Percentiles rank a stretch among this genome's conserved stretches.
Evolutionary conservation across 2,329 filamentous ascomycete genomes (phyloP).

Genomic region (Blastomyces emzantsi): DNA sequence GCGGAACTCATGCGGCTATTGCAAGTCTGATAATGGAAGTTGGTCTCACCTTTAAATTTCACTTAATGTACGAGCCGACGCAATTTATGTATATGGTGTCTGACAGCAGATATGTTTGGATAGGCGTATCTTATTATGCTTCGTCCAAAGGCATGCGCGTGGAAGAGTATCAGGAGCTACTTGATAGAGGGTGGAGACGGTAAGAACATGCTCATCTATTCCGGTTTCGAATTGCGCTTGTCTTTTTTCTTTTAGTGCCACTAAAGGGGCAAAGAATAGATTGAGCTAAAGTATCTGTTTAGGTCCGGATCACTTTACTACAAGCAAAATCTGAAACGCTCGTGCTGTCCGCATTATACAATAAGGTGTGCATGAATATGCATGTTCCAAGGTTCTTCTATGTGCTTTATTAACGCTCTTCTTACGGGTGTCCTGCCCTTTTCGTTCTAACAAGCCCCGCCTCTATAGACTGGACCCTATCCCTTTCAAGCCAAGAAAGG

Average conservation of each 20-base stretch:
- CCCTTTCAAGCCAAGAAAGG: constrained; percentile 36
- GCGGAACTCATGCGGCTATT: constrained; percentile 41
- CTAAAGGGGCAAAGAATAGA: background rate
- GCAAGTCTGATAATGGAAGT: constrained; percentile 40
- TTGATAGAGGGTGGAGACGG: constrained; percentile 44
- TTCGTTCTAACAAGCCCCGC: background rate
- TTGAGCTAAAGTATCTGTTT: constrained; percentile 12
- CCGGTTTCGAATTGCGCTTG: constrained; percentile 8
- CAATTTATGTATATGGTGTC: background rate
- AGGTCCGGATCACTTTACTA: constrained; percentile 44
- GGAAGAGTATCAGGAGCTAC: constrained; percentile 40
- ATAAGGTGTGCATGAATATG: constrained; percentile 29
- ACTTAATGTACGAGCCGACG: background rate
- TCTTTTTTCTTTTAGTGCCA: background rate
- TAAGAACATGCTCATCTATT: constrained; percentile 18
- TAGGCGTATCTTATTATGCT: constrained; percentile 41
- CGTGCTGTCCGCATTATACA: constrained; percentile 80
- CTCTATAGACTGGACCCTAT: constrained; percentile 33
- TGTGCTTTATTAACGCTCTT: background rate
- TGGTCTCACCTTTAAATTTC: constrained; percentile 23
- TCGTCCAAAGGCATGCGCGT: constrained; percentile 36
- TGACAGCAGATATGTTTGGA: background rate
- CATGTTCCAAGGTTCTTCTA: background rate
- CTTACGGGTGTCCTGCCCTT: background rate
- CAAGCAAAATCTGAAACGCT: constrained; percentile 53